phyloP scores from a whole-genome alignment of 2,329 filamentous ascomycete species.

The Lachnum nothofagi region DNA sequence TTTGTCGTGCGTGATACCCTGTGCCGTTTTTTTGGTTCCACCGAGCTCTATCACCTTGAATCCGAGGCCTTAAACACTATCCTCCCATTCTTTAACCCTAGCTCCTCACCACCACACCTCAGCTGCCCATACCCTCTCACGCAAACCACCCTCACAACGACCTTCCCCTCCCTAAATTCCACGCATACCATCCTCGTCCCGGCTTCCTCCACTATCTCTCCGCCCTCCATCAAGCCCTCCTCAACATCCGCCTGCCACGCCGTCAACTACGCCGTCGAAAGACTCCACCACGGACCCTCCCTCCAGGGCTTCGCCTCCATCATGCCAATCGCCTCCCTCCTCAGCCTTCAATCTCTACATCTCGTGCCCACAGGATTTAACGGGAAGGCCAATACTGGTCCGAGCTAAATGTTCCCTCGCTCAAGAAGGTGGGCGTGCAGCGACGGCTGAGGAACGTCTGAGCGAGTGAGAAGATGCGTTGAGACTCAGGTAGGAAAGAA shows the following conservation, averaged over 20 bases:
- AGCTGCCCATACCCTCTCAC: background rate
- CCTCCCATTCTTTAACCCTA: no score
- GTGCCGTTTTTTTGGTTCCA: no score
- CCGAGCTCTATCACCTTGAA: no score
- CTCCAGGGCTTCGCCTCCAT: background rate
- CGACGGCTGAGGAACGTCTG: background rate
- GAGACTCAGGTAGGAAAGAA: background rate
- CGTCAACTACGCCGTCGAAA: slow-evolving; percentile 1
- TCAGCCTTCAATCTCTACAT: background rate
- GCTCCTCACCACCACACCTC: no score
- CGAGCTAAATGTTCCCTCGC: background rate
- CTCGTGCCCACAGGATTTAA: background rate
- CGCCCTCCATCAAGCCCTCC: slow-evolving; percentile 1
- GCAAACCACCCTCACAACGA: background rate
- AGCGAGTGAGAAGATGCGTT: background rate
- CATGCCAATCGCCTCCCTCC: slow-evolving; percentile 1
- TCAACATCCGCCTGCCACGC: background rate
- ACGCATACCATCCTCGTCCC: background rate
- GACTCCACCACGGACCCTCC: slow-evolving; percentile 2
- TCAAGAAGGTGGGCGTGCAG: background rate
- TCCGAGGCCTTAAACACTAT: no score
- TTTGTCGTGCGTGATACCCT: no score
- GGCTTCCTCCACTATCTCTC: background rate
- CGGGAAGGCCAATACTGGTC: background rate
- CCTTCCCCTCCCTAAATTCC: background rate